Evolutionary conservation across 1,284 basidiomycete genomes (phyloP).

Genomic region (Ustanciosporium gigantosporum): DNA sequence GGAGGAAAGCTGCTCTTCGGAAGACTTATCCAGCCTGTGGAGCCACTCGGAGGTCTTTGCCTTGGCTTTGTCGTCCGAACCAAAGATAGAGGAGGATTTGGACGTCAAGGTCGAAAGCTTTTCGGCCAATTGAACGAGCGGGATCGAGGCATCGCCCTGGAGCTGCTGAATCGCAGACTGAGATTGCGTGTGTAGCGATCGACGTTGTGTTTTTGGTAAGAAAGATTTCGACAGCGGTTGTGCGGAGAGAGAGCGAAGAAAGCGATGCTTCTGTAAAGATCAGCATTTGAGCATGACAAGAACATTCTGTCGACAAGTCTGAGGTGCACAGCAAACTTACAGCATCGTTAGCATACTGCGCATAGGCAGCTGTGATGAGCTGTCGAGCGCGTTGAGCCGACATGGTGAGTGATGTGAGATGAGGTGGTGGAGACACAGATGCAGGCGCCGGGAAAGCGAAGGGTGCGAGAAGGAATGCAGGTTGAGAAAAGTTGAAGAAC

Average conservation of each 20-base stretch:
- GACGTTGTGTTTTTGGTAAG: background rate
- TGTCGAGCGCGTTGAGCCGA: conserved; percentile 36
- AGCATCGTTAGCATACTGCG: conserved; percentile 41
- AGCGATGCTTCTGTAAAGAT: too few species aligned
- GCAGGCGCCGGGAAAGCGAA: too few species aligned
- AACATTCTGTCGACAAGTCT: too few species aligned
- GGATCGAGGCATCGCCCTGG: conserved; percentile 27
- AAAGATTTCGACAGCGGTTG: background rate
- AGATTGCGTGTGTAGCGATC: background rate
- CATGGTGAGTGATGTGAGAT: conserved; percentile 13
- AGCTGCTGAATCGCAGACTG: conserved; percentile 39
- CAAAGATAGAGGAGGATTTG: conserved; percentile 34
- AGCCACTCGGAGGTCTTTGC: conserved; percentile 26
- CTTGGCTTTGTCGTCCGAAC: conserved; percentile 33
- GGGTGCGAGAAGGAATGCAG: too few species aligned
- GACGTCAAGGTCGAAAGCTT: conserved; percentile 30
- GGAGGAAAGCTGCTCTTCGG: conserved; percentile 36
- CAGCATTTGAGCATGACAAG: conserved; percentile 31
- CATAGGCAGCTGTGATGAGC: conserved; percentile 38
- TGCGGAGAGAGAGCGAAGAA: too few species aligned
- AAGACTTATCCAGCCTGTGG: conserved; percentile 27
- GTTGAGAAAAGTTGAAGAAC: too few species aligned
- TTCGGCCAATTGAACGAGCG: conserved; percentile 30
- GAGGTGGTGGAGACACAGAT: too few species aligned
- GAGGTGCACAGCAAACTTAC: conserved; percentile 15